Evolutionary conservation across 345 rosid genomes (phyloP).

Genomic region (Zanthoxylum bungeanum): DNA sequence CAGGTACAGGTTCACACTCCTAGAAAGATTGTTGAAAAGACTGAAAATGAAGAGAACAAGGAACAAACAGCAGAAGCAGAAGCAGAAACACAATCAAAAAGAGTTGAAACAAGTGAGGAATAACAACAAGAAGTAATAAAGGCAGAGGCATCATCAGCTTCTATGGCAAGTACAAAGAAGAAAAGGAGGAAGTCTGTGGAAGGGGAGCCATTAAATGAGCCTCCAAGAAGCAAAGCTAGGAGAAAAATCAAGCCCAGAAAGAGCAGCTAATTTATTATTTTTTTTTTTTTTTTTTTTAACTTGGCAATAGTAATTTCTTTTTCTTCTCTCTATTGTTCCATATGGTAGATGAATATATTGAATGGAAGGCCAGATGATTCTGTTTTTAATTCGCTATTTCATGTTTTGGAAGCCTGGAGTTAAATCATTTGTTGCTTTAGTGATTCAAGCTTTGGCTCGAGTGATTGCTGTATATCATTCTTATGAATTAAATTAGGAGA

Average conservation of each 20-base stretch:
- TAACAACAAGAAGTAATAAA: conserved; percentile 15
- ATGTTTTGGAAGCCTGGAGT: background rate
- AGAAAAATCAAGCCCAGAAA: conserved; percentile 82
- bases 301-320: background rate
- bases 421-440: too few species aligned
- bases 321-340: background rate
- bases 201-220: conserved; percentile 9
- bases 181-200: background rate
- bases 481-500: background rate
- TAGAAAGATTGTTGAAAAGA: conserved; percentile 61
- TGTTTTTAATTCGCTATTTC: too few species aligned
- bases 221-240: conserved; percentile 53
- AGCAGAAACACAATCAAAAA: conserved; percentile 35
- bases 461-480: background rate
- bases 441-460: background rate
- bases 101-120: conserved; percentile 24
- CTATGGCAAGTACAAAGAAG: conserved; percentile 21
- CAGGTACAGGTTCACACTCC: conserved; percentile 37
- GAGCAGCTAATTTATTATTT: conserved; percentile 76
- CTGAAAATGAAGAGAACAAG: conserved; percentile 28
- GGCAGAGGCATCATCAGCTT: conserved; percentile 18
- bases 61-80: conserved; percentile 7
- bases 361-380: background rate
- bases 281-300: too few species aligned
- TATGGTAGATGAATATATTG: background rate